phyloP scores from a whole-genome alignment of 371 early-diverging fungal genomes.

The Mucor lusitanicus region DNA sequence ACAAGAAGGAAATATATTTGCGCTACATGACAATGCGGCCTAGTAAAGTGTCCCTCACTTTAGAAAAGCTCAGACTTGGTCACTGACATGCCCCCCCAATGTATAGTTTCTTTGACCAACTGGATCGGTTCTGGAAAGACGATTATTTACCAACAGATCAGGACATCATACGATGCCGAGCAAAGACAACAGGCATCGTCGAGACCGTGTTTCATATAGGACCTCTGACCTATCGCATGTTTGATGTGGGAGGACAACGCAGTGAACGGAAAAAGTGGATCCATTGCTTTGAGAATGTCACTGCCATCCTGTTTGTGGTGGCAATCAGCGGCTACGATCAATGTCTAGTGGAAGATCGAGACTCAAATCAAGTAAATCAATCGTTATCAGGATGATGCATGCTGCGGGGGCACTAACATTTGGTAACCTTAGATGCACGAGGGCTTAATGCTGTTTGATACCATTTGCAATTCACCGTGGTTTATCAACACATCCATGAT shows the following conservation, averaged over 20 bases:
- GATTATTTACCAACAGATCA: slow-evolving; percentile 50
- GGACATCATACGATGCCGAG: slow-evolving; percentile 82
- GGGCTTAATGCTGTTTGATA: slow-evolving; percentile 77
- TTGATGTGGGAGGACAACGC: slow-evolving; percentile 81
- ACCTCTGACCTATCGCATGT: slow-evolving; percentile 61
- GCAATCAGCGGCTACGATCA: slow-evolving; percentile 80
- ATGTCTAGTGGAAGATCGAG: slow-evolving; percentile 73
- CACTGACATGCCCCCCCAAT: background rate
- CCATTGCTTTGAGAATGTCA: slow-evolving; percentile 89
- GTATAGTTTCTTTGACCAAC: slow-evolving; percentile 10
- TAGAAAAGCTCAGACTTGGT: too few relatives aligned
- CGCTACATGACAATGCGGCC: slow-evolving; percentile 76
- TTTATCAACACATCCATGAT: slow-evolving; percentile 79
- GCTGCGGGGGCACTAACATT: too few relatives aligned
- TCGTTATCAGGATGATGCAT: too few relatives aligned
- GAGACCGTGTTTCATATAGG: slow-evolving; percentile 77
- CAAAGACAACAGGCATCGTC: slow-evolving; percentile 84
- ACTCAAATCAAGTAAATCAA: slow-evolving; percentile 47
- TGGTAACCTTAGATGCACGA: slow-evolving; percentile 75
- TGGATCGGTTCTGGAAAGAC: slow-evolving; percentile 10
- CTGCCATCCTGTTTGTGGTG: slow-evolving; percentile 73
- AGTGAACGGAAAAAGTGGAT: slow-evolving; percentile 95
- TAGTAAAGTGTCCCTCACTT: slow-evolving; percentile 51
- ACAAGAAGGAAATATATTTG: slow-evolving; percentile 63
- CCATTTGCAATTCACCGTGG: slow-evolving; percentile 73